Evolutionary conservation across 176 grass and related monocot genomes (phyloP), one percentile per base, ranked within the genome.

Genomic region (Musa itinerans): DNA sequence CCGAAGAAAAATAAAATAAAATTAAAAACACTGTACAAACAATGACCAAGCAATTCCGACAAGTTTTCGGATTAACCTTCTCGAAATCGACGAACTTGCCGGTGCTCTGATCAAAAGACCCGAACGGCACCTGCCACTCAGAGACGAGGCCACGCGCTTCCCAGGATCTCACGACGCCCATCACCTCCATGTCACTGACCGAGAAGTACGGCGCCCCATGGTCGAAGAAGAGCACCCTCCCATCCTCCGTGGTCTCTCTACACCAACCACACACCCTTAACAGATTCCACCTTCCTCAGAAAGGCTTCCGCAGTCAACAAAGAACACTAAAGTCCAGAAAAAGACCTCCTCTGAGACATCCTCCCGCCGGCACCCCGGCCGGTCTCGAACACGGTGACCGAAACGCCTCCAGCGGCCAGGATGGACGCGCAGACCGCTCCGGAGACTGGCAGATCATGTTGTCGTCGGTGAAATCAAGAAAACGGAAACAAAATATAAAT

Each of bases 351-450:
- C 79, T 79, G 87, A 73, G 90, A 87, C 94, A 97, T 97, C 57
- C 94, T 89, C 2, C 94, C 90, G 2, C 94, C 94, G 48, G 94
- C 70, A 26, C 88, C 94, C 51, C 94, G 89, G 20, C 90, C 94
- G 10, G 90, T 87, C 56, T 97, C 94, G 75, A 93, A 93, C 24
- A 97, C 61, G 53, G 94, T 91, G 27, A 97, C 94, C 10, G 86
- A 87, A 65, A 87, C 78, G 26, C 94, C 90, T 27, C 80, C 78
- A 11, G 86, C 80, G 19, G 93, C 90, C 26, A 97, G 84, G 22
- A 97, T 87, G 26, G 93, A 97, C 51, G 94, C 88, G 86, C 94
- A 93, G n/a, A 97, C 84, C 57, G 94, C 72, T 55, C 94, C 94
- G 27, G 88, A 73, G 66, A 97, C 94, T 97, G 88, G 61, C 50